A percentile compares a stretch with the other conserved stretches of the same genome.
Conservation (phyloP, 2,329 filamentous ascomycete genomes). For the Dactylella cylindrospora region DNA sequence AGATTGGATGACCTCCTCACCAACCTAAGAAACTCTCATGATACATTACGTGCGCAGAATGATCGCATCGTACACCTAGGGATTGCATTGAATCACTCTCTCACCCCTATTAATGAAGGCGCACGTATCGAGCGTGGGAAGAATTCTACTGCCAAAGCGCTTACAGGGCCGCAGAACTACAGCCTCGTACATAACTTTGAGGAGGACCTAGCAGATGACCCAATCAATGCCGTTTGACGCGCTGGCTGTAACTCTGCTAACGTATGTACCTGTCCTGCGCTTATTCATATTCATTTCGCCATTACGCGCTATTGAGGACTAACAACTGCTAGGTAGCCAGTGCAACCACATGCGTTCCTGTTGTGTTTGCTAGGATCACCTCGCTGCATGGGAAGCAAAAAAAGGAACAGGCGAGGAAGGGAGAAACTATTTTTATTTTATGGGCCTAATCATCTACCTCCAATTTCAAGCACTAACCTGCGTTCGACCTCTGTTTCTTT, state of each 20-base stretch:
- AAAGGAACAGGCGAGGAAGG: no score
- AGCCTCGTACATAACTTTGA: slow-evolving; percentile 13
- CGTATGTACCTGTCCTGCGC: no score
- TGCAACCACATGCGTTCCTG: no score
- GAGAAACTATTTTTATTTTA: no score
- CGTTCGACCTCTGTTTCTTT: slow-evolving; percentile 74
- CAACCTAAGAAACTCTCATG: slow-evolving; percentile 44
- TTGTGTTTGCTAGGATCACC: no score
- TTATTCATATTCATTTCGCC: no score
- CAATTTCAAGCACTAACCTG: slow-evolving; percentile 74
- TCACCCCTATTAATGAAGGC: slow-evolving; percentile 47
- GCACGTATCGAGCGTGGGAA: slow-evolving; percentile 47
- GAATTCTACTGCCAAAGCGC: slow-evolving; percentile 41
- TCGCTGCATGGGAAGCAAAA: not conserved
- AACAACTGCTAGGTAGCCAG: no score
- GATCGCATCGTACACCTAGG: slow-evolving; percentile 46
- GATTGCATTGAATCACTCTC: slow-evolving; percentile 45
- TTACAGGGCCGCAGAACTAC: slow-evolving; percentile 17
- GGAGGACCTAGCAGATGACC: slow-evolving; percentile 7
- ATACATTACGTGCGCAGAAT: slow-evolving; percentile 45
- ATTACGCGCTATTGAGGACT: no score
- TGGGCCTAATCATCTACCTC: slow-evolving; percentile 51
- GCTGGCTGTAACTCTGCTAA: slow-evolving; percentile 1
- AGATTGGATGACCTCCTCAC: slow-evolving; percentile 45
- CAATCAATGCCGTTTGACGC: not conserved